phyloP scores from a whole-genome alignment of 2,329 filamentous ascomycete genomes.

The Colletotrichum gigasporum region DNA sequence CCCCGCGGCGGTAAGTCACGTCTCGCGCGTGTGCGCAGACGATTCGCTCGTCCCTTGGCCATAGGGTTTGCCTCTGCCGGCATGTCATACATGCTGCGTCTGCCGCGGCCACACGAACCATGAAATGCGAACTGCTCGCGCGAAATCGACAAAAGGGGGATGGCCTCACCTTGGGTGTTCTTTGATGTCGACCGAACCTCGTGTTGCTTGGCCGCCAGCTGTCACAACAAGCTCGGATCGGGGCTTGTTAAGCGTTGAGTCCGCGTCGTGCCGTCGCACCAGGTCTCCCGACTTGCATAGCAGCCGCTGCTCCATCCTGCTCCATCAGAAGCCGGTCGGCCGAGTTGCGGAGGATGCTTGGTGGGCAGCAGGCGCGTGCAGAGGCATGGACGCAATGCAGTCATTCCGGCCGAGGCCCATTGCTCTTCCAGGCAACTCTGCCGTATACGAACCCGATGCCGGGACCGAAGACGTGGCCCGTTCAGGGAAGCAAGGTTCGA shows the following conservation, averaged over 20 bases:
- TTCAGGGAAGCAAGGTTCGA: conserved; percentile 3
- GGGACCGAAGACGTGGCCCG: conserved; percentile 10
- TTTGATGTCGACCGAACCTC: conserved; percentile 6
- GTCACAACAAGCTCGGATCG: not conserved
- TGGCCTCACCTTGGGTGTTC: not conserved
- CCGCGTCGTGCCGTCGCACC: not conserved
- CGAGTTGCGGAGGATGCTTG: conserved; percentile 17
- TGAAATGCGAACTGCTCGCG: conserved; percentile 18
- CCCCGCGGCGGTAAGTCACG: not conserved
- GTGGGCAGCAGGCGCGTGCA: not conserved
- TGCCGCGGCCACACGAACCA: conserved; percentile 3
- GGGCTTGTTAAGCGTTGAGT: not conserved
- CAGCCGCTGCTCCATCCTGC: not conserved
- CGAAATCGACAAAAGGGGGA: not conserved
- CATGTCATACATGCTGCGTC: not conserved
- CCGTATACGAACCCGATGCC: conserved; percentile 13
- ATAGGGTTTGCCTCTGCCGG: not conserved
- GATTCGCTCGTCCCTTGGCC: not conserved
- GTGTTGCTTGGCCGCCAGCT: not conserved
- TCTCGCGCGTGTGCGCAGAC: not conserved
- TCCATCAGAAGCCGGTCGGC: conserved; percentile 3
- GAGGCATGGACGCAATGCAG: not conserved
- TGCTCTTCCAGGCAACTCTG: not conserved
- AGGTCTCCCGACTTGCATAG: not conserved
- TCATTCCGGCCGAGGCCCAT: not conserved